Conservation (phyloP, 1,284 basidiomycete genomes). For the Xerocomus nothofagi region DNA sequence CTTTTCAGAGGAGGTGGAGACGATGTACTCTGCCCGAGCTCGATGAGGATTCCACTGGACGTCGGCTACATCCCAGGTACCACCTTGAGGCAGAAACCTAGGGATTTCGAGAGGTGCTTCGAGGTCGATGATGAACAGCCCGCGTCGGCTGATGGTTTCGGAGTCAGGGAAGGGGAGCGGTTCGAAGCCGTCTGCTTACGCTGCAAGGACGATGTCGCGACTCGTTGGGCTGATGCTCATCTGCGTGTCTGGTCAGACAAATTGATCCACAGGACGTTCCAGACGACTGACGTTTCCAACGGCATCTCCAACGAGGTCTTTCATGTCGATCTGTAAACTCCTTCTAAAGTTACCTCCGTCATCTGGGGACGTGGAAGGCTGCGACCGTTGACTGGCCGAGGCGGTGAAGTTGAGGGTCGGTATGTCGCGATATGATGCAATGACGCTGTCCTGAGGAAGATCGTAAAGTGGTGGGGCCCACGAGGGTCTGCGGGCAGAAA, state of each 20-base stretch:
- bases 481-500: slow-evolving; percentile 35
- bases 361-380: slow-evolving; percentile 44
- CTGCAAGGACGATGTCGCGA: slow-evolving; percentile 77
- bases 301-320: slow-evolving; percentile 73
- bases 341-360: slow-evolving; percentile 56
- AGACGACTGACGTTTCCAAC: slow-evolving; percentile 69
- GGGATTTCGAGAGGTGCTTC: slow-evolving; percentile 86
- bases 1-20: slow-evolving; percentile 95
- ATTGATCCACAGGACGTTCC: neutral
- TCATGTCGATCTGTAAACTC: slow-evolving; percentile 73
- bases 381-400: slow-evolving; percentile 17
- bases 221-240: slow-evolving; percentile 82
- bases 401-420: slow-evolving; percentile 23
- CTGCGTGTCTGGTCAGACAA: slow-evolving; percentile 37
- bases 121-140: slow-evolving; percentile 95
- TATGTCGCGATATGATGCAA: slow-evolving; percentile 35
- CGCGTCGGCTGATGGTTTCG: slow-evolving; percentile 63
- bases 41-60: slow-evolving; percentile 97
- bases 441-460: slow-evolving; percentile 26
- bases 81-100: slow-evolving; percentile 91
- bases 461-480: slow-evolving; percentile 36
- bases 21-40: slow-evolving; percentile 82
- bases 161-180: neutral
- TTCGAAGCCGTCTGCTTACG: slow-evolving; percentile 46
- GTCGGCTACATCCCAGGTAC: slow-evolving; percentile 95